Conservation (phyloP, 257 asterid species). For the Salvia hispanica region DNA sequence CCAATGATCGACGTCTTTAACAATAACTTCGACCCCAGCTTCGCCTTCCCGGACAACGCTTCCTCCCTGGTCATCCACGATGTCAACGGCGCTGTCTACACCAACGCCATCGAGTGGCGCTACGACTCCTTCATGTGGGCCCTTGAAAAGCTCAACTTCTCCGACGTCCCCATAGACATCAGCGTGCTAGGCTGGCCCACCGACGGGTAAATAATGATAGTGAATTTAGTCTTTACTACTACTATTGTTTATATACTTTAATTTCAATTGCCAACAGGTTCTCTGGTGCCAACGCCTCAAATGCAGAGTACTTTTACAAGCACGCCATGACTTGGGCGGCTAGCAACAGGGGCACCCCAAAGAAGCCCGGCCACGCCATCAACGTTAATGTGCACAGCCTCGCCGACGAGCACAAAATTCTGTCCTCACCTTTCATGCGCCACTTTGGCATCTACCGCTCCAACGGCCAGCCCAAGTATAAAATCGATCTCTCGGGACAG, state of each 20-base stretch:
- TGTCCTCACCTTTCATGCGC: neutral
- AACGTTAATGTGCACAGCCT: constrained; percentile 34
- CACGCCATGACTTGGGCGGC: constrained; percentile 29
- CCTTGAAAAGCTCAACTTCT: constrained; percentile 23
- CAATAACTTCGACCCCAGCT: neutral
- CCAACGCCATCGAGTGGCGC: constrained; percentile 34
- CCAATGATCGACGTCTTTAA: neutral
- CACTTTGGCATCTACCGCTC: constrained; percentile 43
- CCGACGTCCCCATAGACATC: constrained; percentile 18
- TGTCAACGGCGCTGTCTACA: constrained; percentile 35
- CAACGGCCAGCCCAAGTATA: constrained; percentile 46
- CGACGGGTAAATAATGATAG: constrained; percentile 31
- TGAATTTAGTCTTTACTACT: too few relatives aligned
- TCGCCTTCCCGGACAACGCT: constrained; percentile 38
- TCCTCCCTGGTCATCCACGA: constrained; percentile 10
- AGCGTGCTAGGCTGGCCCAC: constrained; percentile 58
- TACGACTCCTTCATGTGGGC: constrained; percentile 46
- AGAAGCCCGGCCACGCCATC: constrained; percentile 37
- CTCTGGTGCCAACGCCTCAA: constrained; percentile 21
- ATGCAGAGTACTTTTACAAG: constrained; percentile 42
- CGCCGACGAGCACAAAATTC: constrained; percentile 38
- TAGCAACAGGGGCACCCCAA: constrained; percentile 46
- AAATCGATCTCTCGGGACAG: constrained; percentile 43
- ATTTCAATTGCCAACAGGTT: constrained; percentile 36
- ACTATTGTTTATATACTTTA: too few relatives aligned